Evolutionary conservation across 768 basidiomycete genomes (phyloP).

Genomic region (Auriscalpium microsporum): DNA sequence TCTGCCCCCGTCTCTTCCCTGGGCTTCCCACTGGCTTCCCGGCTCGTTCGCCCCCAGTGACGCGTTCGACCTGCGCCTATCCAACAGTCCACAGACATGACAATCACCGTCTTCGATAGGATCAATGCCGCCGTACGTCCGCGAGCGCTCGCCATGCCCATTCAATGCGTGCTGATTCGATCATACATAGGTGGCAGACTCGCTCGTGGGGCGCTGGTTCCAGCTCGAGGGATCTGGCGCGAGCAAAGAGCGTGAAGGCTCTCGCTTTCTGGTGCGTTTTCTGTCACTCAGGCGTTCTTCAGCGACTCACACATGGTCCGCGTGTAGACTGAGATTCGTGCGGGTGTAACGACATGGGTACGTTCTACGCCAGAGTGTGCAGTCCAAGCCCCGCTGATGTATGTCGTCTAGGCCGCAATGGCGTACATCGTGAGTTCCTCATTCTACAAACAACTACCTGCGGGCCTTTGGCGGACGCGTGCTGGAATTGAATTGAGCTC

Average conservation of each 20-base stretch:
- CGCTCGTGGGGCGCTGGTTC: slow-evolving; percentile 26
- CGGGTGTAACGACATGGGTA: slow-evolving; percentile 78
- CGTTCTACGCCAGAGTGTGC: slow-evolving; percentile 19
- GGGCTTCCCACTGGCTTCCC: too few species aligned
- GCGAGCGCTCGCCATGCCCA: not conserved
- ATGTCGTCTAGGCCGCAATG: slow-evolving; percentile 54
- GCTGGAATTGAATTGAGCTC: too few species aligned
- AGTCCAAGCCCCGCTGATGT: slow-evolving; percentile 5
- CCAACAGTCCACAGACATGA: not conserved
- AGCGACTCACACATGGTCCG: not conserved
- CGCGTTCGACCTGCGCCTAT: not conserved
- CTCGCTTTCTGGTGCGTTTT: slow-evolving; percentile 24
- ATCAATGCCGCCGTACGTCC: slow-evolving; percentile 9
- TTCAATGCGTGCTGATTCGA: not conserved
- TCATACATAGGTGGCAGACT: slow-evolving; percentile 22
- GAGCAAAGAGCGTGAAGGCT: slow-evolving; percentile 23
- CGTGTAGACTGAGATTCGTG: slow-evolving; percentile 64
- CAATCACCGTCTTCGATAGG: slow-evolving; percentile 1
- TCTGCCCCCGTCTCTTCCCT: not conserved
- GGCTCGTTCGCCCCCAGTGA: not conserved
- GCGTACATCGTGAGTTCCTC: slow-evolving; percentile 60
- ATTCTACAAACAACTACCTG: not conserved
- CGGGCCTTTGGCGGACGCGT: not conserved
- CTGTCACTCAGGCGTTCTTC: not conserved
- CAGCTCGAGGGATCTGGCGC: slow-evolving; percentile 27